Base-by-base conservation (phyloP, 1,284 basidiomycete species). In the Rhodotorula sp. region DNA sequence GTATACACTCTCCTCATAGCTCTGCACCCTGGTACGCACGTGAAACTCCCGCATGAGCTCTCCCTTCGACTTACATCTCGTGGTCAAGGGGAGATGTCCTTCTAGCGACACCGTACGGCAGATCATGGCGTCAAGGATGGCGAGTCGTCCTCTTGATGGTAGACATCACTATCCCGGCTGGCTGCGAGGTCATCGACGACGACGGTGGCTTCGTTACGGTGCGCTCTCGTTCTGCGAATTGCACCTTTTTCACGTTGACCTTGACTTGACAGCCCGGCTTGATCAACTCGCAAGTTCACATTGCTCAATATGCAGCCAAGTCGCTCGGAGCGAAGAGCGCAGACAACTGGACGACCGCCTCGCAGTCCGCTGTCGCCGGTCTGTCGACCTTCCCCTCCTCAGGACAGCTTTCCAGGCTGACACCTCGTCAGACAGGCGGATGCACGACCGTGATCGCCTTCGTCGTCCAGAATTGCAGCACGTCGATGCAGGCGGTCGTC, bases 391-490 rank as follows among this genome's bases (percentile, higher is more conserved):
- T 9, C 20, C 13, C 11, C 3, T 18, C 31, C 16, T 37, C 2
- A 11, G 28, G 22, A 48, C 44, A 10, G 34, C 16, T n/a, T 44
- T n/a, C 34, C 34, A 22, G 55, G 5, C 30, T 46, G 56, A 24
- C 31, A 22, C 16, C 15, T 4, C 2, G n/a, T 57, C 40, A 15
- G 3, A 10, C 52, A 68, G 67, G 77, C 10, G 77, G 77, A 15
- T 71, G 68, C 0, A 78, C 77, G 2, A 76, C 73, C 22, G 71
- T 78, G 28, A 65, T 77, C 13, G 76, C 76, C 28, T 78, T 77
- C 55, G 76, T 75, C 2, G 75, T 75, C 1, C 76, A 77, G 60
- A 52, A 66, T 24, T 37, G 64, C 22, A 76, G 75, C 11, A 53
- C 63, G 11, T 69, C 68, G n/a, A 74, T 77, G 62, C 74, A 75